Conservation (phyloP, 2,329 filamentous ascomycete species). For the Thielaviopsis euricoi region DNA sequence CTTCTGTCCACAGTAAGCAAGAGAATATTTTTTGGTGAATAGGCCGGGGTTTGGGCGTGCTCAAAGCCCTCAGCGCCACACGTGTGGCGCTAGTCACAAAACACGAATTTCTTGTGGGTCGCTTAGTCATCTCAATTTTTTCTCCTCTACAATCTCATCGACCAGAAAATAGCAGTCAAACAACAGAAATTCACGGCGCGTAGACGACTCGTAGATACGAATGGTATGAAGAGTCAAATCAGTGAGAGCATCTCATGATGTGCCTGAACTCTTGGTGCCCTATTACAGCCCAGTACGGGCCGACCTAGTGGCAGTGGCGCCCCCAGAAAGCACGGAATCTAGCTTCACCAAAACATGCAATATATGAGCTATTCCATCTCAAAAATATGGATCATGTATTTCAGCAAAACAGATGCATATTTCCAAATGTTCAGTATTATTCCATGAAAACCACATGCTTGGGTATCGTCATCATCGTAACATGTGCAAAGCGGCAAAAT, state of each 20-base stretch:
- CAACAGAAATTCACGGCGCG: not conserved
- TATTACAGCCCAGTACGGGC: too few relatives aligned
- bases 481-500: not conserved
- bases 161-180: not conserved
- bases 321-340: too few relatives aligned
- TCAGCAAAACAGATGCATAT: not conserved
- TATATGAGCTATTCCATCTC: too few relatives aligned
- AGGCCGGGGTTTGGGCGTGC: constrained; percentile 12
- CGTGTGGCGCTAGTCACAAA: constrained; percentile 2
- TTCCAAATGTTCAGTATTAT: not conserved
- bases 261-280: too few relatives aligned
- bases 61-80: constrained; percentile 12
- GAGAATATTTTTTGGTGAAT: constrained; percentile 12
- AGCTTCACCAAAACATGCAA: too few relatives aligned
- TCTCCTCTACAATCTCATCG: not conserved
- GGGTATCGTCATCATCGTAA: constrained; percentile 2
- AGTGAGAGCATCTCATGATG: too few relatives aligned
- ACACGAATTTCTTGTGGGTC: not conserved
- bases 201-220: too few relatives aligned
- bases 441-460: constrained; percentile 1
- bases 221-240: too few relatives aligned
- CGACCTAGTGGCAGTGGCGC: too few relatives aligned
- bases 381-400: not conserved
- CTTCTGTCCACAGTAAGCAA: constrained; percentile 5
- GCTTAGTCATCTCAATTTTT: constrained; percentile 5